These are phyloP conservation scores for Chalara sp. DNA, from an alignment of 2,329 filamentous ascomycete species.

Conservation along the genomic window DNA sequence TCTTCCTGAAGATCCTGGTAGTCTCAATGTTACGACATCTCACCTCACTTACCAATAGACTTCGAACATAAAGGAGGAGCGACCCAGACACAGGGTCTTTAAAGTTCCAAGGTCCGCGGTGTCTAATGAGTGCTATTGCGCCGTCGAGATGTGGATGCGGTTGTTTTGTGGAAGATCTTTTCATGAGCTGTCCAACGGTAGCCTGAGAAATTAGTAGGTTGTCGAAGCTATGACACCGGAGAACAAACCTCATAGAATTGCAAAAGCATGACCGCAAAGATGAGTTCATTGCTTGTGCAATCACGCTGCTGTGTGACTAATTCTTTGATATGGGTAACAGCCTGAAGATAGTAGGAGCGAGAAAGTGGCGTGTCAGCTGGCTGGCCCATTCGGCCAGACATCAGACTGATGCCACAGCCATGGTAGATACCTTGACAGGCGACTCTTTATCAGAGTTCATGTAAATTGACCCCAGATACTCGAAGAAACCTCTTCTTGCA, in stretches of 20 bases:
- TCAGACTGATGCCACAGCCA: constrained; percentile 4
- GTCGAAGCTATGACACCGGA: too few species aligned
- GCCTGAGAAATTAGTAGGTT: too few species aligned
- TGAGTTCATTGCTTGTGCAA: constrained; percentile 4
- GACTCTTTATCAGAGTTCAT: background rate
- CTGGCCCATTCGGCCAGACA: constrained; percentile 3
- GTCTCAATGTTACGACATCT: constrained; percentile 33
- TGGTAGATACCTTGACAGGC: constrained; percentile 2
- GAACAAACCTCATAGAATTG: constrained; percentile 8
- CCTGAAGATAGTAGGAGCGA: constrained; percentile 3
- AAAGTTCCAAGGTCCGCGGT: constrained; percentile 4
- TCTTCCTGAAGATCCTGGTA: constrained; percentile 75
- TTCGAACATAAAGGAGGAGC: constrained; percentile 2
- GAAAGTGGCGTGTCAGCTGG: constrained; percentile 2
- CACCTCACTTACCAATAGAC: constrained; percentile 2
- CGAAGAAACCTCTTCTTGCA: constrained; percentile 3
- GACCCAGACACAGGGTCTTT: background rate
- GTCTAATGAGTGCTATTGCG: constrained; percentile 8
- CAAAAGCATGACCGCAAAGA: constrained; percentile 6
- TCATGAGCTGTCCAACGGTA: too few species aligned
- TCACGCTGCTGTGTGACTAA: background rate
- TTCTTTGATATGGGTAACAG: constrained; percentile 2
- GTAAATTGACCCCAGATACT: constrained; percentile 2
- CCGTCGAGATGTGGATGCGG: constrained; percentile 4
- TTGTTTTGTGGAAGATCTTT: background rate